Base-by-base conservation (phyloP, 192 early-diverging fungal genomes). In the Dispira parvispora region DNA sequence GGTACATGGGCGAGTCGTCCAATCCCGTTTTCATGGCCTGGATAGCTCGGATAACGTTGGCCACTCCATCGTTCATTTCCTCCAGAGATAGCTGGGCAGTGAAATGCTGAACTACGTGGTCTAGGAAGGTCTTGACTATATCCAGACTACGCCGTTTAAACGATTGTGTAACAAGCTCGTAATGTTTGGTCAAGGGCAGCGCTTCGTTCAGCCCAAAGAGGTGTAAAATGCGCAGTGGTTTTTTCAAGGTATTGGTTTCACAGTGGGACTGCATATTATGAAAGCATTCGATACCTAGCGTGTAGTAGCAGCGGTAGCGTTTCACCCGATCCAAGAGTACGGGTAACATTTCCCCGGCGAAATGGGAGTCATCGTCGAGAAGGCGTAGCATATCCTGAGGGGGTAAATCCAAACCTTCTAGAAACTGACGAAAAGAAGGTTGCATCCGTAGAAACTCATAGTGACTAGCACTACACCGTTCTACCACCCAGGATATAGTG, bases 381-480 rank as follows among this genome's bases (percentile, higher is more conserved):
- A 89, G 70, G 54, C 46, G 52, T 23, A 71, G 66, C 18, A 73
- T 80, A 11, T 64, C 66, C 43, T 68, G 45, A 26, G 43, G 53
- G 11, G 46, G 8, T 2, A 55, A 50, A 13, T 56, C 57, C 5
- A 71, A 46, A 13, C 45, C 45, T 50, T 82, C 79, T 47, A 86
- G 65, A 43, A 76, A 80, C 56, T 66, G 65, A 60, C 76, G 81
- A 27, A 85, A 83, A 10, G 88, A 89, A 32, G 62, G 65, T 23
- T 82, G 81, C 88, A 88, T 88, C 26, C 88, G 78, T 11, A 87
- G 66, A 56, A 79, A 75, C 57, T 83, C 80, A 16, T 71, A 62
- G 54, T 88, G 88, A 28, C 82, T 77, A 38, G 68, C 64, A 20
- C 58, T 72, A 14, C 84, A 45, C 3, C 71, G 45, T 23, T 69